phyloP scores from a whole-genome alignment of 192 early-diverging fungal species.

The Dimargaris verticillata region DNA sequence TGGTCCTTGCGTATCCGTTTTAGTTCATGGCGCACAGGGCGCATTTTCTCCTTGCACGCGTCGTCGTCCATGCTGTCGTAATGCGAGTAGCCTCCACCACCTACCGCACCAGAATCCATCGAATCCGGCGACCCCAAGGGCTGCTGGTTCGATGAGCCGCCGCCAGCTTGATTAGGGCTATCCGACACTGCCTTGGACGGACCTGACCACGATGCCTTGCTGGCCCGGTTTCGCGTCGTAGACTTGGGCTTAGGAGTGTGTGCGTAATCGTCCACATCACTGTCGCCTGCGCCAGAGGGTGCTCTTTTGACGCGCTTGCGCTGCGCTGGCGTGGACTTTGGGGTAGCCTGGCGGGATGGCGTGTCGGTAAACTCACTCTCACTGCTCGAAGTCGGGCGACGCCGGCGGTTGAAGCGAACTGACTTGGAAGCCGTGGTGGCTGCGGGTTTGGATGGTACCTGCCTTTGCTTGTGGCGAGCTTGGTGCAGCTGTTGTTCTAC shows the following conservation, averaged over 20 bases:
- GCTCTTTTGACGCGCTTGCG: slow-evolving; percentile 9
- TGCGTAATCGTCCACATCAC: slow-evolving; percentile 1
- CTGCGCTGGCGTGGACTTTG: not conserved
- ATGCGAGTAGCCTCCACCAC: slow-evolving; percentile 21
- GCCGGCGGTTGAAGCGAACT: slow-evolving; percentile 6
- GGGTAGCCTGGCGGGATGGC: not conserved
- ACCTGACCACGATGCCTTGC: slow-evolving; percentile 18
- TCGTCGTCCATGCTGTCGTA: slow-evolving; percentile 36
- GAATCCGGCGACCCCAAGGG: slow-evolving; percentile 14
- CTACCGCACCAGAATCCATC: no score
- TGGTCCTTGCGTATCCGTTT: slow-evolving; percentile 35
- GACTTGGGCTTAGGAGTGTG: not conserved
- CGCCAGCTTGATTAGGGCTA: slow-evolving; percentile 8
- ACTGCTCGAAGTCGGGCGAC: not conserved
- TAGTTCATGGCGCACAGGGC: slow-evolving; percentile 43
- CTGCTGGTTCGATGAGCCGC: slow-evolving; percentile 11
- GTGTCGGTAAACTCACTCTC: slow-evolving; percentile 7
- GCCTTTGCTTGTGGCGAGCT: slow-evolving; percentile 15
- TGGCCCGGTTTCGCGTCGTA: slow-evolving; percentile 17
- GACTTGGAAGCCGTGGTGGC: slow-evolving; percentile 12
- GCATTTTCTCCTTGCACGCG: slow-evolving; percentile 48
- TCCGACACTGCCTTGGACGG: slow-evolving; percentile 13
- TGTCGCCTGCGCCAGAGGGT: slow-evolving; percentile 1
- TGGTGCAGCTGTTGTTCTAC: slow-evolving; percentile 40
- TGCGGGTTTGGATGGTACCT: slow-evolving; percentile 12